Evolutionary conservation across 306 rosid genomes (phyloP).

Genomic region (Pyrus bretschneideri): DNA sequence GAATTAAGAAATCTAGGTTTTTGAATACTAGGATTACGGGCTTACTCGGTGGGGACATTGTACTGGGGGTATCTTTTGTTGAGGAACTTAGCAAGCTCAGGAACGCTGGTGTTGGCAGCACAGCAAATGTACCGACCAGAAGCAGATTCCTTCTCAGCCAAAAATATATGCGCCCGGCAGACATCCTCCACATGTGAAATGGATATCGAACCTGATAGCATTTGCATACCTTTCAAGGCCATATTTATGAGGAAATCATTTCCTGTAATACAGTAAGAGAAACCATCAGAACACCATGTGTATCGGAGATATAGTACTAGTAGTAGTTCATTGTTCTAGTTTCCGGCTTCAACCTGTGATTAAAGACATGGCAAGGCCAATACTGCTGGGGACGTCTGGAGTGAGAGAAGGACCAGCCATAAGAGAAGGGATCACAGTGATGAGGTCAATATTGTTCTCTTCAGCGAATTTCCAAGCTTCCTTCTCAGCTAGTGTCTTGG

Average conservation of each 20-base stretch:
- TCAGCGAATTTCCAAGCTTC: slow-evolving; percentile 71
- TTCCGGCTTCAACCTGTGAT: slow-evolving; percentile 47
- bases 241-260: slow-evolving; percentile 47
- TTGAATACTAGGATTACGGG: not conserved
- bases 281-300: not conserved
- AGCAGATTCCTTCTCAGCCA: slow-evolving; percentile 81
- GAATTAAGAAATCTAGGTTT: not conserved
- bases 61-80: slow-evolving; percentile 50
- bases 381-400: slow-evolving; percentile 55
- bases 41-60: slow-evolving; percentile 68
- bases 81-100: slow-evolving; percentile 72
- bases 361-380: slow-evolving; percentile 38
- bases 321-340: not conserved
- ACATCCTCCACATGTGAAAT: slow-evolving; percentile 69
- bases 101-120: slow-evolving; percentile 52
- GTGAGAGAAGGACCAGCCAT: slow-evolving; percentile 64
- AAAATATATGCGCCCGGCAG: slow-evolving; percentile 59
- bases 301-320: not conserved
- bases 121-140: slow-evolving; percentile 65
- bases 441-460: slow-evolving; percentile 59
- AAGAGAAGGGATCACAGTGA: slow-evolving; percentile 67
- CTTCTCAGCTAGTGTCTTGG: slow-evolving; percentile 71
- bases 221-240: slow-evolving; percentile 60
- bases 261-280: slow-evolving; percentile 34
- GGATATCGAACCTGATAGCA: slow-evolving; percentile 61